Conservation (phyloP, 345 rosid species). For the Salix brachista region DNA sequence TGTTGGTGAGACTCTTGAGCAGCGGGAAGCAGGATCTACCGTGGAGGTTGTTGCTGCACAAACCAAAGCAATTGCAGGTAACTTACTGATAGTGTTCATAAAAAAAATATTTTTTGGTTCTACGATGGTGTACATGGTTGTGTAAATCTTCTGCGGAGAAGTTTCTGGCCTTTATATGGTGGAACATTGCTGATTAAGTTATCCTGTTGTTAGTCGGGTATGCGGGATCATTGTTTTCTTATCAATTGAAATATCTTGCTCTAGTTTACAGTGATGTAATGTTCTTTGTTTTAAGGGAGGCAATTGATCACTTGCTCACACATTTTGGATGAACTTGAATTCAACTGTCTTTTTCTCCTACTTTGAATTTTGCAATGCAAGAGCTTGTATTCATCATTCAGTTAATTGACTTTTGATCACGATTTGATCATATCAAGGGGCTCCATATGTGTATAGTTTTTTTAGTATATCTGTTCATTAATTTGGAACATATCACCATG, state of each 20-base stretch:
- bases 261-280: not conserved
- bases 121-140: not conserved
- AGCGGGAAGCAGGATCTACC: conserved; percentile 79
- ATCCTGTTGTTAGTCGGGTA: not conserved
- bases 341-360: not conserved
- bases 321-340: not conserved
- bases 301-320: not conserved
- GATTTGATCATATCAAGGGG: not conserved
- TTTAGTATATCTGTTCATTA: not conserved
- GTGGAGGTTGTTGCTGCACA: conserved; percentile 87
- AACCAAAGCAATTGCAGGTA: conserved; percentile 92
- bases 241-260: not conserved
- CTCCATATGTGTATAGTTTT: not conserved
- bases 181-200: not conserved
- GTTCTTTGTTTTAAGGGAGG: not conserved
- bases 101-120: not conserved
- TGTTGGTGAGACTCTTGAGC: conserved; percentile 89
- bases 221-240: not conserved
- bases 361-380: not conserved
- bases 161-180: not conserved
- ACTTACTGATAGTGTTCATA: not conserved
- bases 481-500: not conserved
- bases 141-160: not conserved
- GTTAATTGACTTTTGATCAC: not conserved
- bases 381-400: not conserved